A percentile compares a stretch with the other conserved stretches of the same genome.
These are phyloP conservation scores for Magnusiomyces clavatus DNA, from an alignment of 1,139 yeast species.

Conservation along the genomic window DNA sequence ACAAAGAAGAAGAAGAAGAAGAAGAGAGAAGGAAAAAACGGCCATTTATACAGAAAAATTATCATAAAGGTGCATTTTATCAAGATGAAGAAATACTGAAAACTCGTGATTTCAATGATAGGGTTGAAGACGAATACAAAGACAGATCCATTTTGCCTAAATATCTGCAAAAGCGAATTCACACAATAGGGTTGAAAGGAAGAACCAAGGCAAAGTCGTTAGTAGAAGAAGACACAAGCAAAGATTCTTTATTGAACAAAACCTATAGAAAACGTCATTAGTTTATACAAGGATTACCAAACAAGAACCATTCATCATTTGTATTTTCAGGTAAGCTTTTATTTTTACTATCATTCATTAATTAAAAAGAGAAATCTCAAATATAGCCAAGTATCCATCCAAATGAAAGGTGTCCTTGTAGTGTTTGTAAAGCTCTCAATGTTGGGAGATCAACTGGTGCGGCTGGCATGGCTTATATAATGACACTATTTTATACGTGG, in stretches of 20 bases:
- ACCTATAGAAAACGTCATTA: too few relatives aligned
- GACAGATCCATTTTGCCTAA: constrained; percentile 28
- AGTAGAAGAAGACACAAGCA: constrained; percentile 26
- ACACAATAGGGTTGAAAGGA: constrained; percentile 25
- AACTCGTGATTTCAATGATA: constrained; percentile 25
- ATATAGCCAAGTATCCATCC: too few relatives aligned
- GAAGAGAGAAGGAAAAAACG: constrained; percentile 11
- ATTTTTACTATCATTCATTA: too few relatives aligned
- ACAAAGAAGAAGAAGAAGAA: constrained; percentile 15
- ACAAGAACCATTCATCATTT: too few relatives aligned
- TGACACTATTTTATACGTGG: too few relatives aligned
- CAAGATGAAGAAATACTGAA: constrained; percentile 31
- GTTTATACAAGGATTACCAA: too few relatives aligned
- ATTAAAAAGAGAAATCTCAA: too few relatives aligned
- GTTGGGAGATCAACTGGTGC: too few relatives aligned
- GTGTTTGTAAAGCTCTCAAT: too few relatives aligned
- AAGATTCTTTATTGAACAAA: not conserved
- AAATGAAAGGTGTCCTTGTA: too few relatives aligned
- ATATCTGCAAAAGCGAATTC: constrained; percentile 26
- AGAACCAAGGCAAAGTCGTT: constrained; percentile 22
- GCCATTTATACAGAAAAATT: constrained; percentile 26
- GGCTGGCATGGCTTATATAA: too few relatives aligned
- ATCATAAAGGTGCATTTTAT: constrained; percentile 34
- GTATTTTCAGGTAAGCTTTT: too few relatives aligned
- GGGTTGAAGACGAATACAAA: constrained; percentile 26